phyloP scores from a whole-genome alignment of 2,329 filamentous ascomycete species.

The Penicillium sp. region DNA sequence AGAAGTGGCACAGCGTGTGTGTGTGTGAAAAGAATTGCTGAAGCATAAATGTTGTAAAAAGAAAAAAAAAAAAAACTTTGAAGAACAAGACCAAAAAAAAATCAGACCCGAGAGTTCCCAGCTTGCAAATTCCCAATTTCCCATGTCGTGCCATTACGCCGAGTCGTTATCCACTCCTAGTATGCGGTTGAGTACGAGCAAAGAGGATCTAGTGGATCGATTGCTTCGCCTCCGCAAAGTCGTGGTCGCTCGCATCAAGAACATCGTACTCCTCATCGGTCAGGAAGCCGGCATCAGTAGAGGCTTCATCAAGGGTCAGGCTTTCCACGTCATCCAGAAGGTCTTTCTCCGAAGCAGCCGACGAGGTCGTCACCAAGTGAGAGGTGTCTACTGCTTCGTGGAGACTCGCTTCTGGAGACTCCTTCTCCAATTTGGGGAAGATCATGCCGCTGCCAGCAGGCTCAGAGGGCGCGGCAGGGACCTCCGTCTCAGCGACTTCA shows the following conservation, averaged over 20 bases:
- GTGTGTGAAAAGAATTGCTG: background rate
- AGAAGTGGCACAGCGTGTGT: conserved; percentile 9
- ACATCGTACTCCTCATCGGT: conserved; percentile 99
- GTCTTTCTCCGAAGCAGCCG: conserved; percentile 46
- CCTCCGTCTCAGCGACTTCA: conserved; percentile 31
- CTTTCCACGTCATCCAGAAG: conserved; percentile 53
- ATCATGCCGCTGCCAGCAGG: conserved; percentile 68
- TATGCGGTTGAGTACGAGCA: background rate
- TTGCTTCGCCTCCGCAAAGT: conserved; percentile 53
- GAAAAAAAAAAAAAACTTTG: background rate
- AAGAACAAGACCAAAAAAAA: background rate
- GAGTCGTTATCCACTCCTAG: background rate
- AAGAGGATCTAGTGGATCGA: conserved; percentile 9
- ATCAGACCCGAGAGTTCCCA: conserved; percentile 2
- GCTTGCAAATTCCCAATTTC: conserved; percentile 17
- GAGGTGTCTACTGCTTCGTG: conserved; percentile 48
- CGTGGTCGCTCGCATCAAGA: conserved; percentile 88
- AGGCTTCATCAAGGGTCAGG: conserved; percentile 46
- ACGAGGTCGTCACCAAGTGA: conserved; percentile 30
- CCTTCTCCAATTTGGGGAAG: conserved; percentile 93
- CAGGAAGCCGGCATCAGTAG: conserved; percentile 66
- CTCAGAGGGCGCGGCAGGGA: conserved; percentile 28
- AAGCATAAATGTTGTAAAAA: conserved; percentile 1
- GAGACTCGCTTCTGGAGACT: conserved; percentile 77
- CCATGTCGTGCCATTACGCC: conserved; percentile 10